Evolutionary conservation across 129 eudicot species (phyloP).

Genomic region (Rutidosis leptorrhynchoides): DNA sequence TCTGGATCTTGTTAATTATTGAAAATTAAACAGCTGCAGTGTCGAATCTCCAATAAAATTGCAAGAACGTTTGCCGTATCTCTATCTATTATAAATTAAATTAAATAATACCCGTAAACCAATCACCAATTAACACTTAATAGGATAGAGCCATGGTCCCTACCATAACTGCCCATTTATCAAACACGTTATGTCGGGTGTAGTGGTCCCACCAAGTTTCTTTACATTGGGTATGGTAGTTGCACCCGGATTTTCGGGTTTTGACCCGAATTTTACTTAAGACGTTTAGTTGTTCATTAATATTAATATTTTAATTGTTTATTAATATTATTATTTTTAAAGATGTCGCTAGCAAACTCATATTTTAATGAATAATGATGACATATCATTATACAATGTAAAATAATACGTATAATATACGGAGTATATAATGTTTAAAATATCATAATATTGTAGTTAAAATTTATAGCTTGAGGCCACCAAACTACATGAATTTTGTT

Average conservation of each 20-base stretch:
- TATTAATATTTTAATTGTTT: too few relatives aligned
- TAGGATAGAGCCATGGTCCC: not conserved
- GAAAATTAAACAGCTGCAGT: slow-evolving; percentile 1
- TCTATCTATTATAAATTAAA: too few relatives aligned
- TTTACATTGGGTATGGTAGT: slow-evolving; percentile 13
- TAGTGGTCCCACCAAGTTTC: slow-evolving; percentile 17
- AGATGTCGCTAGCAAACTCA: too few relatives aligned
- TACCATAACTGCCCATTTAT: not conserved
- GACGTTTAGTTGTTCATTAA: not conserved
- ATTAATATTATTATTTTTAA: too few relatives aligned
- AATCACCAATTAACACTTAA: not conserved
- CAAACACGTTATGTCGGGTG: slow-evolving; percentile 18
- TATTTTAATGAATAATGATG: too few relatives aligned
- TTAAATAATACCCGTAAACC: not conserved
- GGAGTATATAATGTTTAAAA: too few relatives aligned
- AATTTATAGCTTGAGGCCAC: not conserved
- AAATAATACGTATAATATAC: too few relatives aligned
- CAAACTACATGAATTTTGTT: not conserved
- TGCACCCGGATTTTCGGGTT: slow-evolving; percentile 7
- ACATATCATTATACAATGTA: too few relatives aligned
- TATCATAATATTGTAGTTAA: not conserved
- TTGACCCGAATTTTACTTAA: slow-evolving; percentile 5
- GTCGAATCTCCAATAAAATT: not conserved
- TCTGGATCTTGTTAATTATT: too few relatives aligned
- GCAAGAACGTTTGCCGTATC: slow-evolving; percentile 16